Base-by-base conservation (phyloP, 2,329 filamentous ascomycete species). In the Monosporascus sp. region DNA sequence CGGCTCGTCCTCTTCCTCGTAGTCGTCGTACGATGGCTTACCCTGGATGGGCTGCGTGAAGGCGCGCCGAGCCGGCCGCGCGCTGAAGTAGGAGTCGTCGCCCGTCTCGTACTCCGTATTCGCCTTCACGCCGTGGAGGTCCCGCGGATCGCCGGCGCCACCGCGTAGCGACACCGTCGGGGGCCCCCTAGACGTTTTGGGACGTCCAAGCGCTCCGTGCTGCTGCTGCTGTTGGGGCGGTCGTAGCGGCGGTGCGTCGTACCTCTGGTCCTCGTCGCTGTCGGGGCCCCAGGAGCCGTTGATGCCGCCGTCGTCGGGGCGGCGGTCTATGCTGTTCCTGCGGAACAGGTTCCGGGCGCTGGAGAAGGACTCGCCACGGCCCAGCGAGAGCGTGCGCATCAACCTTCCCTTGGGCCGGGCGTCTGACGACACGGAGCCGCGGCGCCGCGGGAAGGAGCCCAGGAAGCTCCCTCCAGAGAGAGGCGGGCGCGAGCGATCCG, bases 341-440 rank as follows among this genome's bases (percentile, higher is more conserved):
- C 78, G 71, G 52, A 73, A 67, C 39, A 81, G 72, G 41, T 72
- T 66, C 31, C 69, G 71, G 27, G 59, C 64, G 47, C 67, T 24
- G n/a, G 41, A 72, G 50, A 73, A 73, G 20, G 76, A 74, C 52
- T 82, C 78, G 14, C 75, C 79, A 20, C 78, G 76, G 7, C 79
- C 82, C 6, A 87, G 73, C 3, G 85, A 89, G 52, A 87, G 70
- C 1, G 83, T 85, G 27, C 86, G 77, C 49, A 76, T 77, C 17
- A 85, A 69, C 49, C 71, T 71, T 35, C 31, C 31, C 7, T 65
- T 62, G 27, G 72, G 67, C 25, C 61, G 57, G 9, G 69, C 65
- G 15, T 63, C 57, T 14, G 72, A 70, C 18, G 71, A 66, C 0
- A 68, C 70, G 15, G 70, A 72, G 3, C 64, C 67, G 20, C 62